Percentiles rank a stretch among this genome's conserved stretches.
Evolutionary conservation across 352 stramenopile genomes (phyloP).

Genomic region (Phytopythium aichiense): DNA sequence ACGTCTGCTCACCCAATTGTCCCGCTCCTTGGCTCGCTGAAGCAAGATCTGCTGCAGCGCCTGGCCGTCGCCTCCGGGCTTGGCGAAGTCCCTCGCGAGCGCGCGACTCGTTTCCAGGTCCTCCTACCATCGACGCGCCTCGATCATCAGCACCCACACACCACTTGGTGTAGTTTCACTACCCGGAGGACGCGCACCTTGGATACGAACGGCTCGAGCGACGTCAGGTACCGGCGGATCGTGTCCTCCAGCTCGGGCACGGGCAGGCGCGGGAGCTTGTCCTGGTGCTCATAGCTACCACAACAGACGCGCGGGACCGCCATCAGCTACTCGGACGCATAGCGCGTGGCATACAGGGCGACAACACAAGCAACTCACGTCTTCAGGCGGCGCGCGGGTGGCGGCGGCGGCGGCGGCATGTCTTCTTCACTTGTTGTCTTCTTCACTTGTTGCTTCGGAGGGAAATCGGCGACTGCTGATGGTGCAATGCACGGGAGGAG

Average conservation of each 20-base stretch:
- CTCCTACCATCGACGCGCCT: constrained; percentile 39
- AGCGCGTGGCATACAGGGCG: not conserved
- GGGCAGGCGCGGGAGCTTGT: constrained; percentile 60
- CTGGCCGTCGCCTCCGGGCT: constrained; percentile 40
- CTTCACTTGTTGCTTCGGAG: too few relatives aligned
- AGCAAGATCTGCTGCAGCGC: constrained; percentile 44
- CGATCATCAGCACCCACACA: constrained; percentile 27
- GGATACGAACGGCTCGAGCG: constrained; percentile 59
- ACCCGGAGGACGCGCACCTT: constrained; percentile 13
- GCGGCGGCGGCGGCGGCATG: not conserved
- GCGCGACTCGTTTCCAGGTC: constrained; percentile 31
- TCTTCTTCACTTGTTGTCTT: not conserved
- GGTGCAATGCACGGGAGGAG: too few relatives aligned
- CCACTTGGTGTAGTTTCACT: constrained; percentile 28
- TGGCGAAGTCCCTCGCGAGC: constrained; percentile 44
- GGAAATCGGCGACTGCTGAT: not conserved
- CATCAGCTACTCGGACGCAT: not conserved
- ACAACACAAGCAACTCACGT: not conserved
- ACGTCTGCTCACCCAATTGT: constrained; percentile 50
- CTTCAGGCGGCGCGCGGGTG: constrained; percentile 1
- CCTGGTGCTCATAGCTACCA: constrained; percentile 48
- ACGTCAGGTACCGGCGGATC: constrained; percentile 73
- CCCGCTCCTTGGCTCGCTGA: constrained; percentile 32
- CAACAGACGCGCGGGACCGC: too few relatives aligned
- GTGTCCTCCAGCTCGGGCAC: constrained; percentile 86